Evolutionary conservation across 1,284 basidiomycete species (phyloP), one percentile per base, ranked within the genome.

Genomic region (Cutaneotrichosporon arboriforme): DNA sequence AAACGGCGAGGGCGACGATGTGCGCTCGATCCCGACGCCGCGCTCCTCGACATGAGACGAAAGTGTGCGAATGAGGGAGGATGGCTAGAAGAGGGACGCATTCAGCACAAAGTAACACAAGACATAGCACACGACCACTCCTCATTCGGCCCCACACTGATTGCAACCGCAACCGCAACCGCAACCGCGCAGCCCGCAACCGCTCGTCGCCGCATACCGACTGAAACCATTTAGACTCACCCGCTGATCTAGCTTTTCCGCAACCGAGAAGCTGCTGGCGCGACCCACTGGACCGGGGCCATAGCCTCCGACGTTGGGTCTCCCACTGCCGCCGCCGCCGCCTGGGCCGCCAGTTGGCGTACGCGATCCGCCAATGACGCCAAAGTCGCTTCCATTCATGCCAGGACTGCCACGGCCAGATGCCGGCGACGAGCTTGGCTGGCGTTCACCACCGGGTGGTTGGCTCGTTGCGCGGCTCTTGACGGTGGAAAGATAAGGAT

Each of bases 41-140:
- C 62, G 55, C 45, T 74, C 71, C 53, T 74, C 72, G 15, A 67
- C 61, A 49, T 74, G 72, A 4, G 67, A 67, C 3, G 72, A 72
- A 1, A 74, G 60, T 2, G 72, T 68, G 31, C 70, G 57, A 8
- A 61, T 57, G 13, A 68, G 54, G 21, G 63, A 53, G 15, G 63
- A 49, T 45, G 65, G 67, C 66, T 70, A 51, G 22, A 38, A 15
- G 43, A 8, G 33, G 20, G 17, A 10, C 17, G 40, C 35, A n/a
- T 46, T 56, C 54, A 52, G 46, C 22, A 23, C 13, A n/a, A 7
- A 26, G 40, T 37, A 12, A 26, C 37, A 37, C 46, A 40, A 15
- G 22, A 12, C 41, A n/a, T n/a, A n/a, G 41, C 41, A 14, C 22
- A 12, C 10, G 5, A n/a, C n/a, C n/a, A 4, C 20, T 18, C 39